These are phyloP conservation scores for Penicillium italicum DNA, from an alignment of 2,329 filamentous ascomycete genomes.

Conservation along the genomic window DNA sequence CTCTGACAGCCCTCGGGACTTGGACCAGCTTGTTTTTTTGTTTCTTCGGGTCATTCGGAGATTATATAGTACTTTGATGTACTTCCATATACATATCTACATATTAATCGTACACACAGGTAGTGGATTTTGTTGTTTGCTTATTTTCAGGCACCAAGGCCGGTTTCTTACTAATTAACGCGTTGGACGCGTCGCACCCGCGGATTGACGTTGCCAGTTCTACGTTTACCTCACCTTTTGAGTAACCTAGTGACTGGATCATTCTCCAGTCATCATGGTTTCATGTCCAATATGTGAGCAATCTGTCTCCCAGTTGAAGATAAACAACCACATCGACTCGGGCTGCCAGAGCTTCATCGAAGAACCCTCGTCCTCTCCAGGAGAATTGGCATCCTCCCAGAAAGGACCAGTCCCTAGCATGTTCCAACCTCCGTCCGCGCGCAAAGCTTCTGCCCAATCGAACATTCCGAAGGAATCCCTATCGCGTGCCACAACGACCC, in stretches of 20 bases:
- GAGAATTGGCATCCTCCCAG: slow-evolving; percentile 35
- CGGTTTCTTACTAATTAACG: slow-evolving; percentile 2
- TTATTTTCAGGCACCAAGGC: slow-evolving; percentile 3
- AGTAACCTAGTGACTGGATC: not conserved
- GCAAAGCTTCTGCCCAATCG: slow-evolving; percentile 38
- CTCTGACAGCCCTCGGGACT: not conserved
- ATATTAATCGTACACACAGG: not conserved
- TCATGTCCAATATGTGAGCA: slow-evolving; percentile 79
- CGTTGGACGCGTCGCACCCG: slow-evolving; percentile 1
- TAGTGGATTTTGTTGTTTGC: not conserved
- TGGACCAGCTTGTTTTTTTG: not conserved
- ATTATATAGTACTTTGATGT: not conserved
- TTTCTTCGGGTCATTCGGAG: not conserved
- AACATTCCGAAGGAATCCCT: slow-evolving; percentile 24
- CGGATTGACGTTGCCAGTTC: not conserved
- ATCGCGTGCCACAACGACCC: slow-evolving; percentile 22
- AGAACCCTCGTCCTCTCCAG: slow-evolving; percentile 44
- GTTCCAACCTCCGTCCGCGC: slow-evolving; percentile 52
- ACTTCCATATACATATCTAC: not conserved
- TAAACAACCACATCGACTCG: slow-evolving; percentile 90
- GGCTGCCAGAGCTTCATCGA: slow-evolving; percentile 67
- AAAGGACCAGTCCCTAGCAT: slow-evolving; percentile 50
- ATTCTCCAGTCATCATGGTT: slow-evolving; percentile 47
- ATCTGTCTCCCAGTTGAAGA: slow-evolving; percentile 52
- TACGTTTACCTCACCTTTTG: not conserved